phyloP scores from a whole-genome alignment of 2,329 filamentous ascomycete species.

The Penicillium hordei region DNA sequence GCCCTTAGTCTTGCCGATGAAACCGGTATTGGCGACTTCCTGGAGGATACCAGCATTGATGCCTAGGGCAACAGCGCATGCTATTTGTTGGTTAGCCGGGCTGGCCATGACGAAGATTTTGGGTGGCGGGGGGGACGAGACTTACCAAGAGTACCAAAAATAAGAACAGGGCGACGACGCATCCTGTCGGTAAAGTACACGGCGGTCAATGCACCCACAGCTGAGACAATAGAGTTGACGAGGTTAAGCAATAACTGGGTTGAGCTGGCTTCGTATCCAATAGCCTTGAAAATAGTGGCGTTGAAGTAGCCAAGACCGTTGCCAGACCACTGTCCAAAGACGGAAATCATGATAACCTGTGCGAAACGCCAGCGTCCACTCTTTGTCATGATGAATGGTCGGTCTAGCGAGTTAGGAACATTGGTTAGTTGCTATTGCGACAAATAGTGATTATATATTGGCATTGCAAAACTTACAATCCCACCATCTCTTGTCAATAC shows the following conservation, averaged over 20 bases:
- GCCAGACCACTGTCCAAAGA: slow-evolving; percentile 54
- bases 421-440: neutral
- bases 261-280: slow-evolving; percentile 28
- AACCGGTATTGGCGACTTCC: slow-evolving; percentile 33
- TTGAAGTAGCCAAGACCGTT: slow-evolving; percentile 56
- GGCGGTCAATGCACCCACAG: slow-evolving; percentile 48
- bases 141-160: slow-evolving; percentile 45
- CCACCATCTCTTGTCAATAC: slow-evolving; percentile 51
- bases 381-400: slow-evolving; percentile 47
- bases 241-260: slow-evolving; percentile 50
- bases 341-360: slow-evolving; percentile 53
- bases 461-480: slow-evolving; percentile 41
- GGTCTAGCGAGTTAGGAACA: slow-evolving; percentile 32
- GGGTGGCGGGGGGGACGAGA: neutral
- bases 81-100: slow-evolving; percentile 11
- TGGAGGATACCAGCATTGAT: slow-evolving; percentile 49
- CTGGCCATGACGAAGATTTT: neutral
- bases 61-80: slow-evolving; percentile 46
- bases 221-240: slow-evolving; percentile 49
- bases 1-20: slow-evolving; percentile 40
- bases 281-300: slow-evolving; percentile 47
- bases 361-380: slow-evolving; percentile 51
- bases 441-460: neutral
- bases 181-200: slow-evolving; percentile 49
- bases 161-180: slow-evolving; percentile 49